phyloP scores from a whole-genome alignment of 108 stramenopile genomes.

The Stephanodiscus minutulus region DNA sequence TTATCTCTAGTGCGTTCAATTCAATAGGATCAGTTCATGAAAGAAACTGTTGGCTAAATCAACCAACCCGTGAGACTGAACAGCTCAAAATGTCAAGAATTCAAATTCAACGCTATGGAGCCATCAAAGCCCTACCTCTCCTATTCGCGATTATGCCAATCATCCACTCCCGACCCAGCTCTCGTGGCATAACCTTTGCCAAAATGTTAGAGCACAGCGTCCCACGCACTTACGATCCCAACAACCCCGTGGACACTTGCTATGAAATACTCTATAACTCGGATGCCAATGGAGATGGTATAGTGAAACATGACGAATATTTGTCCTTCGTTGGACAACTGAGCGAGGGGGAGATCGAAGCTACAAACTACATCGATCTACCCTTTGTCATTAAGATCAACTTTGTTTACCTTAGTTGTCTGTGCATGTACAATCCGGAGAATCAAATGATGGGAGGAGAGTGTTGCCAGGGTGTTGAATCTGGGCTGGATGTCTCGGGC shows the following conservation, averaged over 20 bases:
- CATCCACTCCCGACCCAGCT: not conserved
- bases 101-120: not conserved
- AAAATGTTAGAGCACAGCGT: not conserved
- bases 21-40: no score
- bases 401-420: slow-evolving; percentile 46
- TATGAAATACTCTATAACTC: slow-evolving; percentile 27
- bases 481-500: slow-evolving; percentile 25
- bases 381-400: slow-evolving; percentile 47
- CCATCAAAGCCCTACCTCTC: not conserved
- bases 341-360: slow-evolving; percentile 4
- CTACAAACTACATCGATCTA: slow-evolving; percentile 15
- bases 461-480: slow-evolving; percentile 24
- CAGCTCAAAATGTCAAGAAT: not conserved
- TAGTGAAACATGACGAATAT: slow-evolving; percentile 32
- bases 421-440: slow-evolving; percentile 7
- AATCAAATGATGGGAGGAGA: slow-evolving; percentile 2
- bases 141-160: not conserved
- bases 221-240: slow-evolving; percentile 34
- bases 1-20: no score
- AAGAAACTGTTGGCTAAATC: no score
- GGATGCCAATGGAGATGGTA: slow-evolving; percentile 36
- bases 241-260: slow-evolving; percentile 26
- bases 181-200: not conserved
- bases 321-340: slow-evolving; percentile 17
- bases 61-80: no score